Evolutionary conservation across 2,329 filamentous ascomycete species (phyloP), one percentile per base, ranked within the genome.

Genomic region (Penicillium sp.): DNA sequence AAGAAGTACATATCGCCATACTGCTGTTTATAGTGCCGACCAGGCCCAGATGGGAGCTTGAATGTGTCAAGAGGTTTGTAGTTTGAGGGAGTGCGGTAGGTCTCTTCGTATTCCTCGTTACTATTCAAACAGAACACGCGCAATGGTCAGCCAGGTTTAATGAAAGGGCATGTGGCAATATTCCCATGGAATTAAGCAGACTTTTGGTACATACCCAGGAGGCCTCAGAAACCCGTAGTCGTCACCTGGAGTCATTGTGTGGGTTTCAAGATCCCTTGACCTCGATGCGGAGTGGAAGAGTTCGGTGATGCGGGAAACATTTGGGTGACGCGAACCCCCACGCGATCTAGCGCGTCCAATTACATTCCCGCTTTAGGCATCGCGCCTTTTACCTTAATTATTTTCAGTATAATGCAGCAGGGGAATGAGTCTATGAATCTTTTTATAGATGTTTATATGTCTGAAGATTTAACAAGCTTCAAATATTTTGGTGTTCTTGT

Each of bases 1-100:
- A 97, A 74, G 72, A 97, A 99, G 82, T 99, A 99, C 86, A 98
- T 93, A 76, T 99, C 95, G 61, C 90, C 91, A 83, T 90, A 99
- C 77, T 99, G 95, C 74, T 98, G 95, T 73, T 93, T 83, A 74
- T 98, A 99, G 54, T 92, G 89, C 60, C 82, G 81, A 35, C 81
- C 76, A 43, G 80, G 75, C 26, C 83, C 84, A 61, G 80, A 88
- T 24, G 90, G 84, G 10, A 98, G 84, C 49, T 79, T 79, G 74
- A 92, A 98, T 8, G 87, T 89, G 54, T 86, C 78, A 27, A 96
- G 82, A 0, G 93, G 87, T 55, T 86, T 88, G 79, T 97, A 98
- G 54, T 76, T 67, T 3, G 85, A 87, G 21, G 80, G 65, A 47
- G 74, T 78, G 55, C 88, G 87, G 49, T 84, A 78, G 22, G 84